Evolutionary conservation across 2,329 filamentous ascomycete genomes (phyloP), one percentile per base, ranked within the genome.

Genomic region (Amauroascus verrucosus): DNA sequence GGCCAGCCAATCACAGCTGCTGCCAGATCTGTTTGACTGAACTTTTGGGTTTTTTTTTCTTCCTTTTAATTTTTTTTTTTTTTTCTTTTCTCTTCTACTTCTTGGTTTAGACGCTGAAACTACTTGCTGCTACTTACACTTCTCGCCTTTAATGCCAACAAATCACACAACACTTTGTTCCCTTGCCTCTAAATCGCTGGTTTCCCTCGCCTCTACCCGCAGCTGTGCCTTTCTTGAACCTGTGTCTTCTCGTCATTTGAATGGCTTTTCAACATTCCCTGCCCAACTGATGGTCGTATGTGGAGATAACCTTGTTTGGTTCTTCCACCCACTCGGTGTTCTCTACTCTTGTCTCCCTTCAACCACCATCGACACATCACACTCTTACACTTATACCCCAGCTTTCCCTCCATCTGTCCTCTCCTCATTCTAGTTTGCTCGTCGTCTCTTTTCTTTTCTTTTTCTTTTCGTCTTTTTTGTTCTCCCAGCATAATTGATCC

Each of bases 1-100:
- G 22, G 16, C 47, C 37, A 41, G 47, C 47, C 47, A 50, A 50
- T 50, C 47, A 50, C 35, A 40, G 26, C 37, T n/a, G 33, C n/a
- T 41, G 14, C 45, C 22, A 35, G 41, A 24, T 28, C 14, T 1
- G 41, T 44, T 44, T 30, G 41, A 30, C 16, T 28, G 22, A 22
- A 2, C 20, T 40, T 40, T 40, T 40, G 18, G 6, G 14, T 26
- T 43, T 26, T 26, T 26, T 13, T 43, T 11, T 41, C 41, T 44
- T 30, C 14, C 13, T 28, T 13, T 30, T 28, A 24, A n/a, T 45
- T 9, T 13, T 14, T 32, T 18, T 18, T 18, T 20, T 32, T 4
- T 35, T 18, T 35, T 9, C 11, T 11, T 14, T 6, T 22, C 30
- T 22, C 6, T 24, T 20, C n/a, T 5, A 20, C 26, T 26, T 24